Evolutionary conservation across 768 basidiomycete species (phyloP).

Genomic region (Tricholoma sp.): DNA sequence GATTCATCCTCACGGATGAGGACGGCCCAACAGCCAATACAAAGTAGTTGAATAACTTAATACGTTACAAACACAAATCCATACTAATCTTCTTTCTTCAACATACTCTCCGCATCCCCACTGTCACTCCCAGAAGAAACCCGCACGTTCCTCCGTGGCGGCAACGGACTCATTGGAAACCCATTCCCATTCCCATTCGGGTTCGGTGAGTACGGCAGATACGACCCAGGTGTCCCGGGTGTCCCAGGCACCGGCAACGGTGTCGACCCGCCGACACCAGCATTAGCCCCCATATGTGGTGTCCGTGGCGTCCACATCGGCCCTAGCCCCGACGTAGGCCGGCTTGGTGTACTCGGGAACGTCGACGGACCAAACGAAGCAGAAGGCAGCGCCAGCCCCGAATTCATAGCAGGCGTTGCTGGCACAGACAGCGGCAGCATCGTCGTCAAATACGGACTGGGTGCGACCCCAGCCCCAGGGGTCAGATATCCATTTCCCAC

Average conservation of each 20-base stretch:
- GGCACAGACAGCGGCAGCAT: conserved; percentile 1
- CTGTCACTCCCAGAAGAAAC: not conserved
- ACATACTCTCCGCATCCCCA: not conserved
- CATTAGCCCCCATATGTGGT: conserved; percentile 3
- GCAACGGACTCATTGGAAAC: conserved; percentile 19
- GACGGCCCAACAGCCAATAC: not conserved
- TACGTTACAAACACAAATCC: not conserved
- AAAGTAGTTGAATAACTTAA: not conserved
- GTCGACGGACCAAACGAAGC: conserved; percentile 8
- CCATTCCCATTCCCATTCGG: conserved; percentile 25
- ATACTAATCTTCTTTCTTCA: not conserved
- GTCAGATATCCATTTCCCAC: conserved; percentile 24
- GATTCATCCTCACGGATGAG: too few species aligned
- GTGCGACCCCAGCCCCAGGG: conserved; percentile 9
- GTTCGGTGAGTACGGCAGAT: conserved; percentile 28
- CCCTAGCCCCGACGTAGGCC: conserved; percentile 7
- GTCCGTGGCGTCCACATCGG: conserved; percentile 12
- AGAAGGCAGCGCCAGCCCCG: conserved; percentile 3
- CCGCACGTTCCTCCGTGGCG: not conserved
- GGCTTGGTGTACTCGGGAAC: conserved; percentile 8
- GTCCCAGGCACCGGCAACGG: conserved; percentile 13
- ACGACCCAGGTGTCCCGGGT: conserved; percentile 29
- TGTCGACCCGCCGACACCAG: not conserved
- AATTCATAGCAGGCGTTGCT: conserved; percentile 1
- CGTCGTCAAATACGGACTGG: not conserved